Evolutionary conservation across 106 monocot species (phyloP).

Genomic region (Xerophyta viscosa): DNA sequence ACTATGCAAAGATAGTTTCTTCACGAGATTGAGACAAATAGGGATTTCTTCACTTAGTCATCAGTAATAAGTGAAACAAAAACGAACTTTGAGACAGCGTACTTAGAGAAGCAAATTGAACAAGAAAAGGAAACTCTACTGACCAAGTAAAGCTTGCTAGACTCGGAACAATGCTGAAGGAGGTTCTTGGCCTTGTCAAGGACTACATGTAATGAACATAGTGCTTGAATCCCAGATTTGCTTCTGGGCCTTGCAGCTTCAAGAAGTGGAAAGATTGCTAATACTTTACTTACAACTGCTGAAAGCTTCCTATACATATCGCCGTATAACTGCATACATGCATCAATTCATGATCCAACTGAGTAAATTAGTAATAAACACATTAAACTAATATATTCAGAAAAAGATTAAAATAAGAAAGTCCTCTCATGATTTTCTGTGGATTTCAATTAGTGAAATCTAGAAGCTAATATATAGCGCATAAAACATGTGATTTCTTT

Average conservation of each 20-base stretch:
- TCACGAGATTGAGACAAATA: too few relatives aligned
- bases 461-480: too few relatives aligned
- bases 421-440: not conserved
- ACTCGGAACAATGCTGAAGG: constrained; percentile 82
- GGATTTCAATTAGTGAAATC: too few relatives aligned
- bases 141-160: constrained; percentile 92
- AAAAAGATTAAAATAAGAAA: not conserved
- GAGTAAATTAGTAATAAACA: not conserved
- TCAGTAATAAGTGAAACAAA: too few relatives aligned
- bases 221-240: constrained; percentile 66
- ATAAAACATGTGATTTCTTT: too few relatives aligned
- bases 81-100: too few relatives aligned
- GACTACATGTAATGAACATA: constrained; percentile 61
- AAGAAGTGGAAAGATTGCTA: constrained; percentile 52
- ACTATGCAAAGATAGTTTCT: too few relatives aligned
- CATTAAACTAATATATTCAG: not conserved
- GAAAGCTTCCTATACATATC: constrained; percentile 59
- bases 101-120: not conserved
- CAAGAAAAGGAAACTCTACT: constrained; percentile 2
- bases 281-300: constrained; percentile 46
- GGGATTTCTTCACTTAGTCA: too few relatives aligned
- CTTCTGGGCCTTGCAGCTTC: constrained; percentile 78
- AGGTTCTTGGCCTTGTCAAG: constrained; percentile 71
- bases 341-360: not conserved
- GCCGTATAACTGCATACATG: constrained; percentile 59